phyloP scores from a whole-genome alignment of 192 early-diverging fungal species.

The Gryganskiella cystojenkinii region DNA sequence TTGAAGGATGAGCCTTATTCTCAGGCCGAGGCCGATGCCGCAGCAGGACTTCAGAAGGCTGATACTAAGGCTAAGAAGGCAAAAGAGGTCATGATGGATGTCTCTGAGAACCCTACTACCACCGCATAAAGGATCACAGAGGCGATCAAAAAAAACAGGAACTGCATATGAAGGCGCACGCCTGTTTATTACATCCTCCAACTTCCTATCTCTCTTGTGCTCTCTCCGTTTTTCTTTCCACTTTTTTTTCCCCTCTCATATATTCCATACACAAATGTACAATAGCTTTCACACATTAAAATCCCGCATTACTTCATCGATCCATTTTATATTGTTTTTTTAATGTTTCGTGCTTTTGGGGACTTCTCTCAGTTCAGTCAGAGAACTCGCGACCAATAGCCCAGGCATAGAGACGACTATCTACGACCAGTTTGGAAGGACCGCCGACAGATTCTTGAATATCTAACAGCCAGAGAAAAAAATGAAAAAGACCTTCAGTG shows the following conservation, averaged over 20 bases:
- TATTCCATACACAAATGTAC: constrained; percentile 18
- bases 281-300: constrained; percentile 22
- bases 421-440: constrained; percentile 52
- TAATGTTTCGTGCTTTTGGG: background rate
- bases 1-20: constrained; percentile 89
- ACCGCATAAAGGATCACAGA: constrained; percentile 19
- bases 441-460: constrained; percentile 29
- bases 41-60: constrained; percentile 69
- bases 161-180: background rate
- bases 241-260: constrained; percentile 6
- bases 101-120: constrained; percentile 19
- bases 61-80: constrained; percentile 56
- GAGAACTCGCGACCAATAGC: constrained; percentile 45
- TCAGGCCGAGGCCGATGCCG: constrained; percentile 87
- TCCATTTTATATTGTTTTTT: background rate
- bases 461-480: constrained; percentile 10
- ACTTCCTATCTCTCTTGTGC: constrained; percentile 1
- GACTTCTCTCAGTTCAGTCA: background rate
- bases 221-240: background rate
- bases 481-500: no score
- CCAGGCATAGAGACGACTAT: constrained; percentile 50
- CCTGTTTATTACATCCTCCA: background rate
- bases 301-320: constrained; percentile 1
- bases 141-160: background rate
- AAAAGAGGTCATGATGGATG: constrained; percentile 41